Base-by-base conservation (phyloP, 768 basidiomycete genomes). In the Lactarius hatsudake region DNA sequence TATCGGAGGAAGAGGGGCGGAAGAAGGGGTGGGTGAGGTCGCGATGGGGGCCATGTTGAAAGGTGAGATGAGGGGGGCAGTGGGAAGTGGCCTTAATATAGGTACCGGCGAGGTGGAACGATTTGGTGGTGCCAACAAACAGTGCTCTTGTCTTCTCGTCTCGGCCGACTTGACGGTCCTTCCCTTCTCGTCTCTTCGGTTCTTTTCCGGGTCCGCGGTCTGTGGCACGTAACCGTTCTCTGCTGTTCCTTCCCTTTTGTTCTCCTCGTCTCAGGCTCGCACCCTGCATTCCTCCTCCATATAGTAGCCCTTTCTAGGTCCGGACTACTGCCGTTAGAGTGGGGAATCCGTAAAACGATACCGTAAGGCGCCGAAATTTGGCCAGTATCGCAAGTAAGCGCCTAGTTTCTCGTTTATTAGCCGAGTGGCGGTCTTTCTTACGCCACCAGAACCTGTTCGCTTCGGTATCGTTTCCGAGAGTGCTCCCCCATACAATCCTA, bases 21-120 rank as follows among this genome's bases (percentile, higher is more conserved):
- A 9, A 2, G 42, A 0, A 5, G 67, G 54, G 15, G 42, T 56
- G 1, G 64, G 42, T 34, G 66, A 67, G 9, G 66, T 61, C 42
- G 66, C 66, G 36, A 62, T 61, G 38, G 66, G 66, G n/a, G 66
- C 66, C 66, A 67, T 67, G 54, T 7, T 28, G 38, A 26, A 15
- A 7, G 3, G 28, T n/a, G 20, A 20, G 15, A 15, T 3, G n/a
- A 26, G 42, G 59, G 38, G 15, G 28, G 32, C 12, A 3, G 54
- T 55, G 54, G 10, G 54, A 38, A 20, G 32, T 3, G 34, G 43
- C 0, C 2, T 26, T 51, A 51, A 51, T 23, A 51, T 51, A 51
- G 48, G 48, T 13, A 13, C 48, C 5, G 12, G 3, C 5, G 48
- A 2, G 23, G 48, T 51, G 48, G 48, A 15, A 51, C 48, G 48